These are phyloP conservation scores for Heliamphora pulchella DNA, from an alignment of 179 eudicot genomes.

Conservation along the genomic window DNA sequence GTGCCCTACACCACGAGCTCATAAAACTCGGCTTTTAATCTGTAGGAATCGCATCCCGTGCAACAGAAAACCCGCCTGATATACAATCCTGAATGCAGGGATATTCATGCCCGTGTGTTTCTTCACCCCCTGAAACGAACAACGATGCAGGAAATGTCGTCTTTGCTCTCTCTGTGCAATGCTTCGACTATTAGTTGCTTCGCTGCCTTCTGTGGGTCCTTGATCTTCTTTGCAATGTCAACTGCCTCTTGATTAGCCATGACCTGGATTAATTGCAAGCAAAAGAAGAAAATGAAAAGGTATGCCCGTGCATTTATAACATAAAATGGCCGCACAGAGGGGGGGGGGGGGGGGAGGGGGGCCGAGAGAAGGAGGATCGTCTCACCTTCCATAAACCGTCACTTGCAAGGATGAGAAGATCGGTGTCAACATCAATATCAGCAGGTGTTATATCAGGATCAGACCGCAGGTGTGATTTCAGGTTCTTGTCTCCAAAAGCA, in stretches of 20 bases:
- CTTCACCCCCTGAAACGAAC: conserved; percentile 28
- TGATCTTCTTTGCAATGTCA: conserved; percentile 32
- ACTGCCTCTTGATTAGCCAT: conserved; percentile 53
- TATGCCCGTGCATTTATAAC: background rate
- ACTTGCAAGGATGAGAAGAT: conserved; percentile 68
- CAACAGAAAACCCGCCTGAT: conserved; percentile 3
- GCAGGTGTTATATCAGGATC: conserved; percentile 57
- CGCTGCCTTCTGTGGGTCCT: conserved; percentile 47
- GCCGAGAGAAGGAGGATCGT: background rate
- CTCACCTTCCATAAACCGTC: conserved; percentile 91
- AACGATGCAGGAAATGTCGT: conserved; percentile 49
- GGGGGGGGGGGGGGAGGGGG: background rate
- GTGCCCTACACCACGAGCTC: too few species aligned
- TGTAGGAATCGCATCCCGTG: background rate
- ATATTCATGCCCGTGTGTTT: background rate
- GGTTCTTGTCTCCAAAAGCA: conserved; percentile 84
- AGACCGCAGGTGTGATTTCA: conserved; percentile 67
- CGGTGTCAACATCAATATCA: conserved; percentile 43
- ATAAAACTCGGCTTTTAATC: too few species aligned
- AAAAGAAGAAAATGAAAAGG: background rate
- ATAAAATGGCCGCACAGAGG: background rate
- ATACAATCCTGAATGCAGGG: conserved; percentile 8
- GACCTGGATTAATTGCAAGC: conserved; percentile 25
- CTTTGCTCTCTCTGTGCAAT: conserved; percentile 42
- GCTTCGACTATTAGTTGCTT: conserved; percentile 40